These are phyloP conservation scores for Fusarium guadeloupense DNA, from an alignment of 2,329 filamentous ascomycete species.

Conservation along the genomic window DNA sequence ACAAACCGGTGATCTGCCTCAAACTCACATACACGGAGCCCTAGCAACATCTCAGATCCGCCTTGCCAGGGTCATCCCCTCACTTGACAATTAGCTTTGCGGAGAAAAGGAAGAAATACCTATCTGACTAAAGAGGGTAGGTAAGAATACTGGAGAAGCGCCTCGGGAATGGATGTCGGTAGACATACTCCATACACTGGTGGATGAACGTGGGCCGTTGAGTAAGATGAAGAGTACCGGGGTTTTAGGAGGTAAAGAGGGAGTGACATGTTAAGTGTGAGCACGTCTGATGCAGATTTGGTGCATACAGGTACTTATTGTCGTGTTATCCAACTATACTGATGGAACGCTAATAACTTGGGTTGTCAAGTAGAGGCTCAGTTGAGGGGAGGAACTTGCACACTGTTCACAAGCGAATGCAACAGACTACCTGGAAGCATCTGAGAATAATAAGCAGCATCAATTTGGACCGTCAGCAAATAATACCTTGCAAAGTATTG, in stretches of 20 bases:
- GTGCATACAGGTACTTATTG: neutral
- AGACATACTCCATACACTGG: neutral
- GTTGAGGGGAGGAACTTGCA: neutral
- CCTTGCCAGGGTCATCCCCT: conserved; percentile 2
- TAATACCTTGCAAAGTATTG: neutral
- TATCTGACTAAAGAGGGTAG: neutral
- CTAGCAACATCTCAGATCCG: conserved; percentile 12
- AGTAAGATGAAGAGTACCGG: neutral
- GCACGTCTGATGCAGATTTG: neutral
- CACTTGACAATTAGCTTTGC: neutral
- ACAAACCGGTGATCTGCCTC: neutral
- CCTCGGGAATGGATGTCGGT: conserved; percentile 12
- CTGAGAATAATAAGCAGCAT: neutral
- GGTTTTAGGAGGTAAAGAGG: neutral
- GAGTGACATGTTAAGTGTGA: neutral
- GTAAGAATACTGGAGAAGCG: neutral
- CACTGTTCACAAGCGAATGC: neutral
- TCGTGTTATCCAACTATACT: neutral
- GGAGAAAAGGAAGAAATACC: conserved; percentile 1
- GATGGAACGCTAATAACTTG: neutral
- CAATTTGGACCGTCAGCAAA: too few relatives aligned
- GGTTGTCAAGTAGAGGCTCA: neutral
- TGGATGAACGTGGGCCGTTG: neutral
- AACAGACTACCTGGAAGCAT: neutral
- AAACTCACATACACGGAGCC: neutral